Evolutionary conservation across 2,329 filamentous ascomycete genomes (phyloP), one percentile per base, ranked within the genome.

Genomic region (Epicoccum sorghinum): DNA sequence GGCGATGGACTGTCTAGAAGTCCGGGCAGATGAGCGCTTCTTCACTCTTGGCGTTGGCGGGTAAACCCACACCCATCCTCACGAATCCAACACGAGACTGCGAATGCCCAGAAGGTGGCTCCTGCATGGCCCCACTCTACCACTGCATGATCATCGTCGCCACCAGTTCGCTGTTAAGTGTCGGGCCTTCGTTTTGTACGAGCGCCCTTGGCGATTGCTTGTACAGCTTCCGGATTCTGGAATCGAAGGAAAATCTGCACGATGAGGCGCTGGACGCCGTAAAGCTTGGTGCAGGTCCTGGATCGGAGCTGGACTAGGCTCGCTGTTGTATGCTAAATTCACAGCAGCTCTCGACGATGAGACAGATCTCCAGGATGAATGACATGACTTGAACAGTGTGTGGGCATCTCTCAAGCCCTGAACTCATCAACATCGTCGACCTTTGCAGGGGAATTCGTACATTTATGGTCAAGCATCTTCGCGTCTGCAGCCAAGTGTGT

Each of bases 81-180:
- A 27, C 40, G 18, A n/a, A 9, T 30, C 44, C 40, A 22, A n/a
- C 8, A 37, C 44, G 29, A 14, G 18, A 40, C 35, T 39, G 36
- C 29, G 25, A 46, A 24, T 37, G 8, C 23, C 35, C 9, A 14
- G 24, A 35, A 29, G 22, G 35, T 49, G 45, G 40, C 52, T 27
- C 30, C 36, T 49, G 45, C 46, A 46, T 46, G 38, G 38, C 46
- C 47, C 46, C 52, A 55, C 46, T 23, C 23, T 40, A 49, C 46
- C 52, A 50, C 46, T 40, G 25, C 13, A 46, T n/a, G 46, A 55
- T 55, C 52, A 36, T 36, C 46, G 37, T 50, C 32, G 46, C 52
- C 52, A 50, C 46, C 29, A 13, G 52, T 55, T 55, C 37, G 52
- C 36, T 45, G 38, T 35, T 45, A 18, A 18, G 18, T 18, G 18